Evolutionary conservation across 1,284 basidiomycete genomes (phyloP), one percentile per base, ranked within the genome.

Genomic region (Ganoderma lingzhi): DNA sequence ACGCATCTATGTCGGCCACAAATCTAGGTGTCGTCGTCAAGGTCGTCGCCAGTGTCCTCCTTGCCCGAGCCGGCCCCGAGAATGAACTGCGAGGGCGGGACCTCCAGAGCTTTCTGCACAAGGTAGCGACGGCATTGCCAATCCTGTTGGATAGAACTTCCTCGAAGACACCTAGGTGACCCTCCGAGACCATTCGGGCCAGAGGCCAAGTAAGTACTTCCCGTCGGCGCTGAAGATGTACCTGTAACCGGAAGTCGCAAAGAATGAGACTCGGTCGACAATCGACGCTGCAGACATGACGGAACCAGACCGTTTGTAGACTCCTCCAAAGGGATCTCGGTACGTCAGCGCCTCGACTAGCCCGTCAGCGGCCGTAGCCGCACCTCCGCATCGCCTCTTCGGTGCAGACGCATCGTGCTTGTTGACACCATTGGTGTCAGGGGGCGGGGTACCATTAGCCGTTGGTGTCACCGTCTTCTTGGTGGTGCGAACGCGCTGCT

Each of bases 221-320:
- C 93, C 93, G 76, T 94, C 91, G 12, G 85, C 84, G n/a, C 86
- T 91, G 77, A 94, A 94, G 65, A 94, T 88, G 76, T 93, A 88
- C 70, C 83, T 84, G 64, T 37, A 41, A 32, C 14, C 37, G 45
- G 41, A 28, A 70, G 41, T 41, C 19, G 48, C 23, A 14, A 28
- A 2, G 23, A 12, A 51, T 51, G 48, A 51, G 48, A 41, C 9
- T 3, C 58, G 6, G 28, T 39, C 8, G 14, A 23, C 14, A 63
- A 32, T 17, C 19, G 32, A 19, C 41, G 23, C 4, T 32, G 32
- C 28, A 35, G 30, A 51, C 45, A 44, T n/a, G 23, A 14, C 14
- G 48, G 17, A 10, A 45, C 44, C 32, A 61, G n/a, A 90, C 84
- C 94, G 94, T 79, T 94, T 93, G 82, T 93, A 93, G 10, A 87